phyloP scores from a whole-genome alignment of 2,329 filamentous ascomycete species.

The Pleoardoris graminearum region DNA sequence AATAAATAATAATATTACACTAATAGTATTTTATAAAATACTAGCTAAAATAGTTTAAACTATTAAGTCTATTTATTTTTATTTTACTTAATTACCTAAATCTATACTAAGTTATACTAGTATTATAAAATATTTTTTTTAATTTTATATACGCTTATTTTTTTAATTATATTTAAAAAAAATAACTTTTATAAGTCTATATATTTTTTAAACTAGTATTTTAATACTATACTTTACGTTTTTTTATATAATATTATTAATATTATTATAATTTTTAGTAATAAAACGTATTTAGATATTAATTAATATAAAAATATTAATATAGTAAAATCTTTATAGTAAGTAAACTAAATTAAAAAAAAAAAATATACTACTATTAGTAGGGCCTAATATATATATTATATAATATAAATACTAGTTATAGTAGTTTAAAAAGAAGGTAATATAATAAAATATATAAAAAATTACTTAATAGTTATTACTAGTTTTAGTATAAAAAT shows the following conservation, averaged over 20 bases:
- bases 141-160: too few species aligned
- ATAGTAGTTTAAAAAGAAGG: conserved; percentile 26
- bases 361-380: conserved; percentile 23
- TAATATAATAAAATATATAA: conserved; percentile 22
- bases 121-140: too few species aligned
- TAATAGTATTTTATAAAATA: conserved; percentile 23
- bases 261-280: conserved; percentile 18
- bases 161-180: too few species aligned
- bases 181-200: too few species aligned
- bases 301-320: conserved; percentile 32
- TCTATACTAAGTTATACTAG: conserved; percentile 10
- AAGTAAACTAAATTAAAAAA: conserved; percentile 30
- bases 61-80: conserved; percentile 19
- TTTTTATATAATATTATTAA: too few species aligned
- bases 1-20: conserved; percentile 23
- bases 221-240: too few species aligned
- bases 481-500: conserved; percentile 16
- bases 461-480: conserved; percentile 23
- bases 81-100: neutral
- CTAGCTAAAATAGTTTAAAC: conserved; percentile 15
- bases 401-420: conserved; percentile 34
- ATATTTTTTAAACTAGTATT: too few species aligned
- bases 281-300: conserved; percentile 31
- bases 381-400: conserved; percentile 27
- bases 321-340: conserved; percentile 16